Percentiles rank a stretch among this genome's conserved stretches.
These are phyloP conservation scores for Hyphochytrium catenoides DNA, from an alignment of 352 stramenopile genomes.

Conservation along the genomic window DNA sequence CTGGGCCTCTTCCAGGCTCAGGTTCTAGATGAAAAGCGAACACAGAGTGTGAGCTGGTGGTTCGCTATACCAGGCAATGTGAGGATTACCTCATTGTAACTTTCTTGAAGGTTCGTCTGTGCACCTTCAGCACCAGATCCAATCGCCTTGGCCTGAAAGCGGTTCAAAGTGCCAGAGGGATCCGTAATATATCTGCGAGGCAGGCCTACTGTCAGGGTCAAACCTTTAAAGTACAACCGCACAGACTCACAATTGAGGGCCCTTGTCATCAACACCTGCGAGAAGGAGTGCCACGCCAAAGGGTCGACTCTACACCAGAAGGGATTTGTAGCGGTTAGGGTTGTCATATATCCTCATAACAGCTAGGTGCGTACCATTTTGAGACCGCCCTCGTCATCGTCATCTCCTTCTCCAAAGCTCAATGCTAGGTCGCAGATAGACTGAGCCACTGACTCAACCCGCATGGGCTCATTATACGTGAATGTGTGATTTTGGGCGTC, in stretches of 20 bases:
- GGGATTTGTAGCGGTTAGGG: background rate
- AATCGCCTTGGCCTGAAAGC: constrained; percentile 96
- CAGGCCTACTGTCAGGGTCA: background rate
- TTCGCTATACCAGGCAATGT: background rate
- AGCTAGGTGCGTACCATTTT: constrained; percentile 57
- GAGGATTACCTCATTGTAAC: constrained; percentile 56
- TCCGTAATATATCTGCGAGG: constrained; percentile 22
- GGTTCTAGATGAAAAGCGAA: constrained; percentile 16
- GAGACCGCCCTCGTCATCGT: constrained; percentile 81
- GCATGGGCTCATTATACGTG: constrained; percentile 93
- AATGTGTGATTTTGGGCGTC: constrained; percentile 97
- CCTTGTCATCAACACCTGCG: constrained; percentile 80
- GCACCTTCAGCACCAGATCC: constrained; percentile 90
- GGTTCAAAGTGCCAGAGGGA: constrained; percentile 90
- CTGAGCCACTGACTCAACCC: constrained; percentile 92
- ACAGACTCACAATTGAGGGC: constrained; percentile 86
- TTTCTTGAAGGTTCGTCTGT: constrained; percentile 92
- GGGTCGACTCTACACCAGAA: constrained; percentile 38
- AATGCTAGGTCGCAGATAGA: constrained; percentile 94
- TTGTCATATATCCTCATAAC: background rate
- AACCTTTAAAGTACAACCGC: constrained; percentile 7
- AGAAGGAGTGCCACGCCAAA: constrained; percentile 97
- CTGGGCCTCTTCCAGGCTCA: constrained; percentile 91
- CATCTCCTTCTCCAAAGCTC: constrained; percentile 73
- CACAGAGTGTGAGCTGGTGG: constrained; percentile 1